phyloP scores from a whole-genome alignment of 345 rosid genomes.

The Chamaenerion angustifolium region DNA sequence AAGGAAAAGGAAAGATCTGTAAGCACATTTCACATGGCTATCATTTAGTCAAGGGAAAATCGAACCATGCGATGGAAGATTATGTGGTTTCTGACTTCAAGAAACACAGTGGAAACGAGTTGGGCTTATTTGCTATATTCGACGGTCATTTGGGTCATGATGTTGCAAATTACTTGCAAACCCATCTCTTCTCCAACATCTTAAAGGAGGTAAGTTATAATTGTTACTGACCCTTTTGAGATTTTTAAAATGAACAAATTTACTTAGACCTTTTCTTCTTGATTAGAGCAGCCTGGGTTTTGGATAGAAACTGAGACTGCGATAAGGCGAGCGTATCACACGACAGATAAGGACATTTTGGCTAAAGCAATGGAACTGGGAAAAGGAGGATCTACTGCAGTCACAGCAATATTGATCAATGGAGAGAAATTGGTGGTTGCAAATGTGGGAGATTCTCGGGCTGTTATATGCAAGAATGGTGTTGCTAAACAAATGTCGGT shows the following conservation, averaged over 20 bases:
- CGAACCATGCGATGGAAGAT: constrained; percentile 78
- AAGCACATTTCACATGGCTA: constrained; percentile 55
- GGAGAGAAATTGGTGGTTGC: constrained; percentile 63
- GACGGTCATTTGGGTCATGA: constrained; percentile 87
- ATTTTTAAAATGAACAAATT: background rate
- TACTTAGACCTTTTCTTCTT: constrained; percentile 1
- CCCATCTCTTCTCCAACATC: constrained; percentile 56
- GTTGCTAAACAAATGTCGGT: constrained; percentile 53
- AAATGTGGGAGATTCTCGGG: constrained; percentile 90
- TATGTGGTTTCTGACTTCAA: constrained; percentile 50
- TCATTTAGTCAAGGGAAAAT: constrained; percentile 64
- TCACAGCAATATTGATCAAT: constrained; percentile 67
- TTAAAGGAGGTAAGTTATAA: constrained; percentile 41
- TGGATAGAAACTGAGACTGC: constrained; percentile 57
- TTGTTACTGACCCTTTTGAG: background rate
- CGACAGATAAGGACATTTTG: constrained; percentile 55
- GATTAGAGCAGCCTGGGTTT: constrained; percentile 43
- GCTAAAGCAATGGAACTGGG: constrained; percentile 42
- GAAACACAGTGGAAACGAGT: constrained; percentile 31
- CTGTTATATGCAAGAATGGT: constrained; percentile 56
- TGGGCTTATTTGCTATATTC: constrained; percentile 76
- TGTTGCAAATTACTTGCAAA: constrained; percentile 64
- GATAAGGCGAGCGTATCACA: constrained; percentile 51
- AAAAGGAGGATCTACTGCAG: constrained; percentile 88
- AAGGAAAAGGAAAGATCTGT: constrained; percentile 62